Evolutionary conservation across 176 grass and related monocot species (phyloP), one percentile per base, ranked within the genome.

Genomic region (Pontederia crassipes): DNA sequence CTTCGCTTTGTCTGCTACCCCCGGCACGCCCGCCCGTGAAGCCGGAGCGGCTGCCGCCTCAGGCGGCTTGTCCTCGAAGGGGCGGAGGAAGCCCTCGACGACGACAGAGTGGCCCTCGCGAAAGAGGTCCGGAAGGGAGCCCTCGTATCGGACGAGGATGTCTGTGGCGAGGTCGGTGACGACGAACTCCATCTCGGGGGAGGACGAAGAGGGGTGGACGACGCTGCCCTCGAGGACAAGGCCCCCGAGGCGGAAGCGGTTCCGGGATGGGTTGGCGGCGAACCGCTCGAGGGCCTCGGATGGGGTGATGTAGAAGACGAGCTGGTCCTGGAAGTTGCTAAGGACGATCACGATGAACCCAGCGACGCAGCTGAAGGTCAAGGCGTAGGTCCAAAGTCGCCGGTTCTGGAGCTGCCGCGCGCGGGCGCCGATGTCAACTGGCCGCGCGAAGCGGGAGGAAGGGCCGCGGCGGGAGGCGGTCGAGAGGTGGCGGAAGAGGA

Each of bases 91-190:
- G 6, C 92, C 92, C 76, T 97, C 87, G 52, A 85, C 84, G 64
- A 97, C 92, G 46, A 80, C 84, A 53, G 92, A 97, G 74, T 91
- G 92, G n/a, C 87, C 92, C 84, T 97, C 92, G 56, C 92, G 84
- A 62, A 97, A 97, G 69, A 97, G 82, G 70, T 97, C 92, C 1
- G 92, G 87, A 1, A 97, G 83, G 11, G 81, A 74, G 48, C 92
- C 92, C 50, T 97, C 92, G 72, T 82, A 91, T 7, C 81, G 81
- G 61, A 97, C 84, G 66, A 97, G 87, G 59, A 97, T 79, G 76
- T 97, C 92, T 17, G 86, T 96, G 70, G 84, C 17, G 57, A 96
- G 91, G 74, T 90, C 92, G 0, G 92, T 97, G 49, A 97, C 84
- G 74, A 97, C 92, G 69, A 97, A 97, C 87, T 91, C 92, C 63